Evolutionary conservation across 768 basidiomycete species (phyloP), one percentile per base, ranked within the genome.

Genomic region (Phanerochaete sordida): DNA sequence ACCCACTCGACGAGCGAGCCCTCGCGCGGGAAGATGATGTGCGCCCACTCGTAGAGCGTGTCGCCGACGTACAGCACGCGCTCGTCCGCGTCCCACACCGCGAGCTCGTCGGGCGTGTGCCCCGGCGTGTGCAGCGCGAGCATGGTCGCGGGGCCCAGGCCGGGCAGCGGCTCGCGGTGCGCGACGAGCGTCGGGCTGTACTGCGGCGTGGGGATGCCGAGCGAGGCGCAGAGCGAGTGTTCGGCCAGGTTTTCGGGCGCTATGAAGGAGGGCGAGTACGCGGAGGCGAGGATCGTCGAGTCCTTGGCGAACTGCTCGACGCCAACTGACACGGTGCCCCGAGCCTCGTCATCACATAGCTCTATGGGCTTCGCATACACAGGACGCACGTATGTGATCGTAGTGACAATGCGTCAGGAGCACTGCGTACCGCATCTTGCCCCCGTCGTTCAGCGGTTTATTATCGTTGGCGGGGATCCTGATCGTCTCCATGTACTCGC

Each of bases 21-120:
- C 65, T 81, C 78, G 33, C 69, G 74, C 0, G 83, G 77, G 66
- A 85, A 84, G 64, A 84, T 80, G 65, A 84, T 84, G 5, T 74
- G 77, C 35, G 78, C 82, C 56, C 76, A 68, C 64, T 85, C 83
- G 62, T 85, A 84, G 45, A 83, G 69, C 47, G 81, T 78, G 61
- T 85, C 84, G 2, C 84, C 84, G 12, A 82, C 81, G 51, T 83
- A 85, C 1, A 84, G 70, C 81, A 83, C 81, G 61, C 68, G 70
- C 55, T 84, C 83, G 6, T 61, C 66, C 13, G 68, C 70, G 57
- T 84, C 81, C 71, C 81, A 85, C 3, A 84, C 62, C 0, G 81
- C 82, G n/a, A 84, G 68, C 63, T 83, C 79, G 69, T 85, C 84
- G 1, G 83, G 84, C 0, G 80, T 84, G 59, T 85, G 84, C 27